Conservation (phyloP, 257 asterid genomes). For the Solanum appendiculatum region DNA sequence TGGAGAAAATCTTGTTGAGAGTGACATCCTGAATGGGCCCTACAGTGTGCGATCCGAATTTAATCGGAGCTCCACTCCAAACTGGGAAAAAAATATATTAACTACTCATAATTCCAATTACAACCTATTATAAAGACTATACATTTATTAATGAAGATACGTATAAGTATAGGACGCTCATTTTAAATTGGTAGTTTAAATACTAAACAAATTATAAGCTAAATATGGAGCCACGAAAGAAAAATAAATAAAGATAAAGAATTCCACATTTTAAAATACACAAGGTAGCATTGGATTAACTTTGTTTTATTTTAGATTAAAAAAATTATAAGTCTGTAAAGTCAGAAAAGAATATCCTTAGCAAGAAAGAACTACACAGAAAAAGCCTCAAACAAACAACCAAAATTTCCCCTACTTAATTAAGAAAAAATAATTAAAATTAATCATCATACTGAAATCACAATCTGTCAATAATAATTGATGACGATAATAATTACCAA, state of each 20-base stretch:
- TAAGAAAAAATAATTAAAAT: neutral
- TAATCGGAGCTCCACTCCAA: too few relatives aligned
- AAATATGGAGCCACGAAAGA: neutral
- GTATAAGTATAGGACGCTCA: too few relatives aligned
- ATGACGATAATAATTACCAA: conserved; percentile 6
- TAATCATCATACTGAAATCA: neutral
- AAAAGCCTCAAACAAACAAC: conserved; percentile 9
- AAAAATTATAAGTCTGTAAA: conserved; percentile 5
- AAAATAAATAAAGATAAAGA: neutral
- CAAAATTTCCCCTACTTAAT: neutral
- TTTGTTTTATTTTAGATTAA: neutral
- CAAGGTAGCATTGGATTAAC: conserved; percentile 1
- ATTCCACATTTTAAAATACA: neutral
- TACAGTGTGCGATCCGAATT: too few relatives aligned
- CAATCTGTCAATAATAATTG: conserved; percentile 3
- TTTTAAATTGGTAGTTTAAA: neutral
- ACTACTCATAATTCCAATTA: neutral
- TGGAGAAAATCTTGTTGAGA: too few relatives aligned
- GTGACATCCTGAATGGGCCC: too few relatives aligned
- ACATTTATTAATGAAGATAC: neutral
- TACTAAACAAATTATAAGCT: neutral
- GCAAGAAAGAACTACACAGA: conserved; percentile 14
- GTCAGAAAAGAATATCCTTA: conserved; percentile 10
- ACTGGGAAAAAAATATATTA: too few relatives aligned
- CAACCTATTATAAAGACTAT: neutral